Conservation (phyloP, 192 early-diverging fungal species). For the Coemansia sp. region DNA sequence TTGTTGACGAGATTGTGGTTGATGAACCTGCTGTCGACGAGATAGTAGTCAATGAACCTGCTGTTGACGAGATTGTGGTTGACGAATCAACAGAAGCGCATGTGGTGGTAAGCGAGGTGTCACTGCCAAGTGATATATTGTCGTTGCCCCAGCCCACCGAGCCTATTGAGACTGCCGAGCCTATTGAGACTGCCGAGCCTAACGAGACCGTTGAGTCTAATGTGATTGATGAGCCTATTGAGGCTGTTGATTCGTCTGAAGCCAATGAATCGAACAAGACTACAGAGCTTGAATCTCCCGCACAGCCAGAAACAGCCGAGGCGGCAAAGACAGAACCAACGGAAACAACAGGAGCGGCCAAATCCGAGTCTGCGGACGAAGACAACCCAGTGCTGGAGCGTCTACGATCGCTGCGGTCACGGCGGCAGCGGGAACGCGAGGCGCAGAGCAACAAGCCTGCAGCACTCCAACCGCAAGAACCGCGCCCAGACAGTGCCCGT, state of each 20-base stretch:
- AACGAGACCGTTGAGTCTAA: too few species aligned
- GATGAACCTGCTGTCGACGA: background rate
- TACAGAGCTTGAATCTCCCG: too few species aligned
- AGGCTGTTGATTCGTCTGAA: background rate
- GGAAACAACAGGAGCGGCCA: background rate
- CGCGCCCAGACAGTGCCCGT: background rate
- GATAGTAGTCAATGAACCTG: background rate
- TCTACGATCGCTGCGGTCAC: constrained; percentile 29
- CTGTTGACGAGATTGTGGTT: background rate
- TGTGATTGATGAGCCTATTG: background rate
- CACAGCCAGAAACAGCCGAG: background rate
- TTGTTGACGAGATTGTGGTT: background rate
- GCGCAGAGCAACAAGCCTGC: background rate
- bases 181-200: too few species aligned
- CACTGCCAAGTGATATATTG: too few species aligned
- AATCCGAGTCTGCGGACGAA: background rate
- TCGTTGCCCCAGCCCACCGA: too few species aligned
- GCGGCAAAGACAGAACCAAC: background rate
- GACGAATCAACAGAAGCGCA: background rate
- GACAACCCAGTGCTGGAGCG: constrained; percentile 17
- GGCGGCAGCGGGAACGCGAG: constrained; percentile 12
- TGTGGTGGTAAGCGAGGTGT: background rate
- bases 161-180: too few species aligned
- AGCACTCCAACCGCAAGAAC: background rate
- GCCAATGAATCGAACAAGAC: background rate